Base-by-base conservation (phyloP, 495 filamentous ascomycete species). In the Penicillium goetzii region DNA sequence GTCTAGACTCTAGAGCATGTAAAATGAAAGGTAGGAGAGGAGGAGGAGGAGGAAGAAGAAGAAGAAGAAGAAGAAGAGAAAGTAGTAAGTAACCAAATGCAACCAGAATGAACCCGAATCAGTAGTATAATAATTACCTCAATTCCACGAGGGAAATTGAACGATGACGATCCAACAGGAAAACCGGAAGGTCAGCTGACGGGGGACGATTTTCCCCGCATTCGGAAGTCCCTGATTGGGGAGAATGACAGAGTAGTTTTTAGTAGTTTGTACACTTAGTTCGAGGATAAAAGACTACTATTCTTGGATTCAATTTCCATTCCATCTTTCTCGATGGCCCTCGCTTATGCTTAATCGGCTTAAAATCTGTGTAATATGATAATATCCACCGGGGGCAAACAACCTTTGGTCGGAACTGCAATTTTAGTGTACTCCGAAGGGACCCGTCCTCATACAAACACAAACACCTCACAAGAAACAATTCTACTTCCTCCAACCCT, bases 121-220 rank as follows among this genome's bases (percentile, higher is more conserved):
- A n/a, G n/a, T n/a, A n/a, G n/a, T n/a, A n/a, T n/a, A n/a, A n/a
- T n/a, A n/a, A n/a, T n/a, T n/a, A n/a, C n/a, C n/a, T n/a, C n/a
- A n/a, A n/a, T n/a, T n/a, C n/a, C n/a, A n/a, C n/a, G n/a, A 11
- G 15, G n/a, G 19, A 59, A 50, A 40, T 52, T 30, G 33, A 60
- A 41, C 34, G 58, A 58, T 34, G 30, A 56, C 15, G 36, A 61
- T 36, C 54, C 21, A 15, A 40, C 32, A n/a, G 38, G 50, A 45
- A 43, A 51, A 52, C 43, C 30, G 51, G 34, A 23, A 25, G 53
- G 66, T 68, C 66, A 68, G 62, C 66, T 68, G 66, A 68, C 59
- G 56, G 23, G 7, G 36, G 33, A 7, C 14, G 14, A 1, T 36
- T 32, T 55, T 55, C 62, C 62, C 66, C 62, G 66, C 62, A 60